Base-by-base conservation (phyloP, 2,329 filamentous ascomycete species). In the Pseudogymnoascus sp. region DNA sequence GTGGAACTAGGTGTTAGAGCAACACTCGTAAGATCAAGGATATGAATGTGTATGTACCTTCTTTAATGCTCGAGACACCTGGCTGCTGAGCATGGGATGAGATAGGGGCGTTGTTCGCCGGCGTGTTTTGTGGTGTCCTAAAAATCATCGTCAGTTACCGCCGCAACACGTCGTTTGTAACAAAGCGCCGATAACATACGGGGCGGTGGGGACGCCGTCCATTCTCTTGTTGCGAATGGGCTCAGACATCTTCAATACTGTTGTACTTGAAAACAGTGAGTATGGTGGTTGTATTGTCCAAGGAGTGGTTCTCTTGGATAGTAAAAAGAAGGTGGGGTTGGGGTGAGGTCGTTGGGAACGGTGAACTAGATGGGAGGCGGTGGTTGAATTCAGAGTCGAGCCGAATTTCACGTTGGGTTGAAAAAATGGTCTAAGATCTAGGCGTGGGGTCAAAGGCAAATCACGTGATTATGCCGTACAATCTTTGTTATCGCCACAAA, bases 41-140 rank as follows among this genome's bases (percentile, higher is more conserved):
- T 33, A 56, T 21, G 29, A 56, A n/a, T 26, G 33, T 66, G 60
- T 42, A 81, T 85, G 77, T 80, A 97, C 95, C 95, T 87, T 99
- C 95, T 78, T 93, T 95, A 81, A 99, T 97, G 78, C 91, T 97
- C 69, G 91, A 82, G 67, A 99, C 88, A 69, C 89, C 91, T 67
- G 95, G 95, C 80, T 96, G 91, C 80, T 96, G 92, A 71, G 96
- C 95, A 78, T 95, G 93, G 67, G 93, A 97, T 62, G 93, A 96
- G 79, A 99, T 97, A 69, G 95, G 95, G 70, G 96, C 95, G 81
- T 93, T 93, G 79, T 87, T 92, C 70, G 91, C 89, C 70, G 95
- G 95, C 63, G 95, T 99, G 82, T 99, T 99, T 80, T 99, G 95
- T 74, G 95, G 95, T 74, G 95, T 99, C 73, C 95, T 97, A 77